A percentile compares a stretch with the other conserved stretches of the same genome.
Evolutionary conservation across 352 stramenopile species (phyloP).

Genomic region (Phytopythium litorale): DNA sequence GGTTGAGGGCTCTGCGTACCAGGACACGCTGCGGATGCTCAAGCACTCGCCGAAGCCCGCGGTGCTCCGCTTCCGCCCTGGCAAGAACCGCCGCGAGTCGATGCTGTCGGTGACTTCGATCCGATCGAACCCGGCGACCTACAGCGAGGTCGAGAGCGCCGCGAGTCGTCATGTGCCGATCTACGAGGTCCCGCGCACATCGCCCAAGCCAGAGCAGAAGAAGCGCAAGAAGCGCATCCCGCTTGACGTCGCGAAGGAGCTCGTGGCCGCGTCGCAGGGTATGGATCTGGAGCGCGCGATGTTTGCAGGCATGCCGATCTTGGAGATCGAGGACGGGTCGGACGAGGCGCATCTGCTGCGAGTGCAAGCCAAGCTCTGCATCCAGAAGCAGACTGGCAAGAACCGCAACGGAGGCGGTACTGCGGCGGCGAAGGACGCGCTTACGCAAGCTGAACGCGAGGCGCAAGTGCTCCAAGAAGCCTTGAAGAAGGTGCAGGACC

Average conservation of each 20-base stretch:
- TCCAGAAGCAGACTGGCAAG: slow-evolving; percentile 50
- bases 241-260: slow-evolving; percentile 70
- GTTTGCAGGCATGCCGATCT: slow-evolving; percentile 75
- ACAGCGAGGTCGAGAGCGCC: slow-evolving; percentile 33
- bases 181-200: slow-evolving; percentile 27
- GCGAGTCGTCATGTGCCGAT: slow-evolving; percentile 50
- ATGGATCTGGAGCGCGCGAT: slow-evolving; percentile 57
- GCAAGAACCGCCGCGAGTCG: slow-evolving; percentile 48
- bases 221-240: slow-evolving; percentile 83
- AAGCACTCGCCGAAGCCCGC: slow-evolving; percentile 85
- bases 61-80: slow-evolving; percentile 74
- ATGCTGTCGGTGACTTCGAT: slow-evolving; percentile 58
- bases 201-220: slow-evolving; percentile 25
- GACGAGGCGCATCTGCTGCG: slow-evolving; percentile 76
- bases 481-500: slow-evolving; percentile 78
- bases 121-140: slow-evolving; percentile 48
- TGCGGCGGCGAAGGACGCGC: slow-evolving; percentile 51
- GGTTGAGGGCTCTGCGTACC: slow-evolving; percentile 78
- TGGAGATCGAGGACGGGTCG: slow-evolving; percentile 70
- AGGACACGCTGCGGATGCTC: slow-evolving; percentile 81
- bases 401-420: slow-evolving; percentile 11
- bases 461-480: slow-evolving; percentile 75
- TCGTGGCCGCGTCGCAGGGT: slow-evolving; percentile 75
- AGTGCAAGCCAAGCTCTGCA: slow-evolving; percentile 78
- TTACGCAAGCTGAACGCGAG: slow-evolving; percentile 66